Base-by-base conservation (phyloP, 1,284 basidiomycete species). In the Rugosomyces carneus region DNA sequence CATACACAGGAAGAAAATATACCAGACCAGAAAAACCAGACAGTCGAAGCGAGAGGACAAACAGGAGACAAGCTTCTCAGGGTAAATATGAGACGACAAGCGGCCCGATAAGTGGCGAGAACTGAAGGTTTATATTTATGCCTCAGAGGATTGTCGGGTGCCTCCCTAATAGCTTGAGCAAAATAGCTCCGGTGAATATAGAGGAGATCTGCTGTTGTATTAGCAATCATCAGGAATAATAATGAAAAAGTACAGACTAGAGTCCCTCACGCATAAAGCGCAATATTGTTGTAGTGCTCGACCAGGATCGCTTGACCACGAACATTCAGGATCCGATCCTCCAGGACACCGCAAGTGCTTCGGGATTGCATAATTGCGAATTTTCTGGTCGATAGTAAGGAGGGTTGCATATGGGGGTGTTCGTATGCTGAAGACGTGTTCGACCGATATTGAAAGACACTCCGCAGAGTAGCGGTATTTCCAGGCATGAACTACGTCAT, bases 1-100 rank as follows among this genome's bases (percentile, higher is more conserved):
- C 50, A 29, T 55, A 77, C 76, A 47, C 74, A 75, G 8, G 75
- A 62, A 1, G 73, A 73, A 49, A 73, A 76, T 32, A 73, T 57
- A 1, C 63, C 63, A 1, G 74, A 71, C 77, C 76, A 80, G 56
- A 78, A 75, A 54, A 69, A 75, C 72, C 74, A 76, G 13, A 65
- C 58, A 32, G 60, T 56, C 18, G 63, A 53, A 3, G 65, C 57
- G 2, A 62, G 52, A 3, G 67, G 67, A 57, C 75, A 67, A 13
- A 64, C 57, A 1, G 54, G 48, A 48, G 69, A 72, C 26, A 77
- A 45, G 15, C 62, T 62, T 34, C 59, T 60, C 32, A 77, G 55
- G 42, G 65, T 63, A 3, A 62, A 61, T 42, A 73, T 68, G 27
- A 76, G 53, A 8, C 65, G 63, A 46, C 66, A 64, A 1, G 75